phyloP scores from a whole-genome alignment of 768 basidiomycete species.

The Tylopilus subfusipes region DNA sequence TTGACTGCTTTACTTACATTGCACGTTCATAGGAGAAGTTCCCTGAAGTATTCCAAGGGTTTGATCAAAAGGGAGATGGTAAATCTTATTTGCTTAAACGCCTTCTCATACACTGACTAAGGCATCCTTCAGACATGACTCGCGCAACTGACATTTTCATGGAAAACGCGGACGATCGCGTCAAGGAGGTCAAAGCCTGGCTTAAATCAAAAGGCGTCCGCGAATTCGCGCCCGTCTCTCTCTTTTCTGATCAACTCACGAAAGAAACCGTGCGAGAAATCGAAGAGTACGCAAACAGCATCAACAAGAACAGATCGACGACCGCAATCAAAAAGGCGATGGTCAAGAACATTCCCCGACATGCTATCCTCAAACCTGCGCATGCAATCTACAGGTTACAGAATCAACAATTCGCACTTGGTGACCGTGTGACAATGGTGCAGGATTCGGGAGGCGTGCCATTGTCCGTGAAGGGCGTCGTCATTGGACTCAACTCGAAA shows the following conservation, averaged over 20 bases:
- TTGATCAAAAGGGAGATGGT: constrained; percentile 78
- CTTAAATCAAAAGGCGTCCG: constrained; percentile 80
- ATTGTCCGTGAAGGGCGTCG: constrained; percentile 87
- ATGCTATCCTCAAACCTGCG: constrained; percentile 88
- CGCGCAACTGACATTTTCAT: constrained; percentile 57
- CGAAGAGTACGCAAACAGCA: constrained; percentile 68
- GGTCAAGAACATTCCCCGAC: constrained; percentile 90
- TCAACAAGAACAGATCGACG: constrained; percentile 57
- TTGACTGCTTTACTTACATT: background rate
- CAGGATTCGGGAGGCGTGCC: constrained; percentile 93
- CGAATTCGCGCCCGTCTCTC: constrained; percentile 88
- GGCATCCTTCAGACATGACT: constrained; percentile 60
- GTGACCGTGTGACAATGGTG: constrained; percentile 95
- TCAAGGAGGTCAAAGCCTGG: constrained; percentile 83
- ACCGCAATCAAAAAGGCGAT: constrained; percentile 82
- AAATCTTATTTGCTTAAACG: background rate
- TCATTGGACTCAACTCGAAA: constrained; percentile 81
- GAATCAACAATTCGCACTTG: constrained; percentile 81
- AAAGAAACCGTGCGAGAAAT: constrained; percentile 84
- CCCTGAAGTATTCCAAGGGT: constrained; percentile 74
- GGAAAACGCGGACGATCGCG: constrained; percentile 59
- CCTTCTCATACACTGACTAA: background rate
- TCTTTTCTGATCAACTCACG: constrained; percentile 87
- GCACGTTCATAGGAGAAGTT: constrained; percentile 53
- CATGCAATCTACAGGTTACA: constrained; percentile 89